These are phyloP conservation scores for Platanus orientalis DNA, from an alignment of 164 flowering plant species.

Conservation along the genomic window DNA sequence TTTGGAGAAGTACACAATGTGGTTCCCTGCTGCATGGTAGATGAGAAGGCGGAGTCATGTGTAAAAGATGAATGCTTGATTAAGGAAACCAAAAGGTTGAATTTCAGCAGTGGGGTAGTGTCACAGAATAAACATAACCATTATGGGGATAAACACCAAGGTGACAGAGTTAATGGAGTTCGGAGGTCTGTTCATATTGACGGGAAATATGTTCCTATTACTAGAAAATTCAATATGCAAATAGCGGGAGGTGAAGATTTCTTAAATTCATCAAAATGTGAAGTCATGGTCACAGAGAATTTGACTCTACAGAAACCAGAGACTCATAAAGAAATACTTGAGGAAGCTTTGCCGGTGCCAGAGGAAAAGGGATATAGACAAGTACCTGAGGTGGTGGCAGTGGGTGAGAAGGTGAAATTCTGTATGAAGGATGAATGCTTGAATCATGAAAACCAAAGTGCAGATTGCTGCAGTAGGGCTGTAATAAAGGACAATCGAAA, in stretches of 20 bases:
- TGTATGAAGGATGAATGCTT: conserved; percentile 7
- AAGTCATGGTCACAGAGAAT: neutral
- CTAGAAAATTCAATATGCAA: neutral
- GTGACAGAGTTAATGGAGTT: neutral
- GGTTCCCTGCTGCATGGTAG: neutral
- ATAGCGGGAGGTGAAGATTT: neutral
- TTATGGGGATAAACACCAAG: neutral
- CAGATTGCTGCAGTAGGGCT: neutral
- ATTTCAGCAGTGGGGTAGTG: neutral
- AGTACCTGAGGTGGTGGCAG: conserved; percentile 6
- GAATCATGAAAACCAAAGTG: conserved; percentile 6
- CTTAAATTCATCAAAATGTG: neutral
- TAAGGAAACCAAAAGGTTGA: neutral
- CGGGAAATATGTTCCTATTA: neutral
- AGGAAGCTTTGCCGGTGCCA: neutral
- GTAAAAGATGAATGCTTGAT: neutral
- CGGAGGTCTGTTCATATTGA: neutral
- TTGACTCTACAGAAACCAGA: neutral
- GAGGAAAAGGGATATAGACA: neutral
- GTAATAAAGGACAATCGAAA: neutral
- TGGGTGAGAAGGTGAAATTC: conserved; percentile 9
- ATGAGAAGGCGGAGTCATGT: neutral
- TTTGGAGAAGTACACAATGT: neutral
- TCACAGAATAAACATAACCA: neutral
- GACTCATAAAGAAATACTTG: neutral